Percentiles rank a stretch among this genome's conserved stretches.
Conservation (phyloP, 768 basidiomycete genomes). For the Phylloporus sp. region DNA sequence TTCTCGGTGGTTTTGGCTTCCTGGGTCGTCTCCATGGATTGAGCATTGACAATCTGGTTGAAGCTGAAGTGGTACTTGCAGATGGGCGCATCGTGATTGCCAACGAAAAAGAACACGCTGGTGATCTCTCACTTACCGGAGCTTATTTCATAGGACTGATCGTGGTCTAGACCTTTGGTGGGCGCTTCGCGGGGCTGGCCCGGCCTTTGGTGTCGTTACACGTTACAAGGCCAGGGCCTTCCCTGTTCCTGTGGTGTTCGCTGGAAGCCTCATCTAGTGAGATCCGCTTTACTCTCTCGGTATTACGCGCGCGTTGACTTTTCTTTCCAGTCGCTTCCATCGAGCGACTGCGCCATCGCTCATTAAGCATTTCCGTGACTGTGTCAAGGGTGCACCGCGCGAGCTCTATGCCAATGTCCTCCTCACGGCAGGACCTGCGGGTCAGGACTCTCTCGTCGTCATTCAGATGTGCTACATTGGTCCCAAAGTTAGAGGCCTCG, state of each 20-base stretch:
- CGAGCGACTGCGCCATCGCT: slow-evolving; percentile 82
- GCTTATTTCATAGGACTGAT: slow-evolving; percentile 6
- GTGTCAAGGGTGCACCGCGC: slow-evolving; percentile 82
- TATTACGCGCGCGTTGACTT: neutral
- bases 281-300: slow-evolving; percentile 25
- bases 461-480: slow-evolving; percentile 92
- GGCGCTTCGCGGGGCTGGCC: slow-evolving; percentile 81
- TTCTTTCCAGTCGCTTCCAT: slow-evolving; percentile 69
- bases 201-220: slow-evolving; percentile 79
- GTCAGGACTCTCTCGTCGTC: slow-evolving; percentile 80
- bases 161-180: slow-evolving; percentile 70
- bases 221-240: slow-evolving; percentile 89
- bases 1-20: slow-evolving; percentile 88
- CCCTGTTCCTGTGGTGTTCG: slow-evolving; percentile 87
- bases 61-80: slow-evolving; percentile 88
- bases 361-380: slow-evolving; percentile 90
- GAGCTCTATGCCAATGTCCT: slow-evolving; percentile 89
- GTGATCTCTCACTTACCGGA: slow-evolving; percentile 32
- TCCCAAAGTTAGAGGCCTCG: slow-evolving; percentile 63
- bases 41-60: slow-evolving; percentile 86
- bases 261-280: slow-evolving; percentile 90
- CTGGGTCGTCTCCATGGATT: slow-evolving; percentile 79
- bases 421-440: slow-evolving; percentile 84
- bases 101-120: slow-evolving; percentile 68
- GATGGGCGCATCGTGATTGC: slow-evolving; percentile 83